A percentile compares a stretch with the other conserved stretches of the same genome.
Conservation (phyloP, 2,329 filamentous ascomycete genomes). For the Aspergillus nomiae region DNA sequence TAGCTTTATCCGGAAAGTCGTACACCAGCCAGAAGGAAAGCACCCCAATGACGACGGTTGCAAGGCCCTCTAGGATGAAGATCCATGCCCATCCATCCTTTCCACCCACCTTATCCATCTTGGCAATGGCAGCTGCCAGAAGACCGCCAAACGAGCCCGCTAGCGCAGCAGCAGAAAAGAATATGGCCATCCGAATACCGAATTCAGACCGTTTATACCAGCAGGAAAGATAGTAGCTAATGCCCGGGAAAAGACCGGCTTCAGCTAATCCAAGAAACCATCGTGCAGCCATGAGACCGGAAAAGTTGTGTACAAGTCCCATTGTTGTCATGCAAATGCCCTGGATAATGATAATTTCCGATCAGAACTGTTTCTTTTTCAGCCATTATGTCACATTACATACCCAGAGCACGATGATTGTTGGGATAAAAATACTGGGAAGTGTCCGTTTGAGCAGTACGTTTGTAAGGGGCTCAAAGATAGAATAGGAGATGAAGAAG, state of each 20-base stretch:
- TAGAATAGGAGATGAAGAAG: conserved; percentile 45
- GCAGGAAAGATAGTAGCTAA: conserved; percentile 11
- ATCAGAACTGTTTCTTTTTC: neutral
- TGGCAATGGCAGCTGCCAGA: conserved; percentile 12
- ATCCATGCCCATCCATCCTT: conserved; percentile 13
- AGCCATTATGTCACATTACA: neutral
- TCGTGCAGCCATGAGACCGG: conserved; percentile 53
- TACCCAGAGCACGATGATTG: conserved; percentile 49
- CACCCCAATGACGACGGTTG: conserved; percentile 11
- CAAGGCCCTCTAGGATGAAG: conserved; percentile 16
- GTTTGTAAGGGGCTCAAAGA: conserved; percentile 47
- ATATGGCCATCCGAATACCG: conserved; percentile 18
- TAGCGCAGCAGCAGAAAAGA: conserved; percentile 16
- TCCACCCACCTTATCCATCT: conserved; percentile 7
- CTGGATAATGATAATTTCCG: conserved; percentile 18
- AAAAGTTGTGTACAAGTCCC: conserved; percentile 55
- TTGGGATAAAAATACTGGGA: conserved; percentile 56
- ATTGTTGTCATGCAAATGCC: conserved; percentile 41
- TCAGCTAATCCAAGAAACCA: conserved; percentile 54
- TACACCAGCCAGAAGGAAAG: conserved; percentile 15
- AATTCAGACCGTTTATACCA: conserved; percentile 17
- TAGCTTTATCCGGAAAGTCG: conserved; percentile 17
- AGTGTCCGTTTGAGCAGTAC: conserved; percentile 49
- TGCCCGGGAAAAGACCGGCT: conserved; percentile 18
- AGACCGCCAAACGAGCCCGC: conserved; percentile 18